Conservation (phyloP, 805 yeast species). For the Saccharomycopsis fodiens region DNA sequence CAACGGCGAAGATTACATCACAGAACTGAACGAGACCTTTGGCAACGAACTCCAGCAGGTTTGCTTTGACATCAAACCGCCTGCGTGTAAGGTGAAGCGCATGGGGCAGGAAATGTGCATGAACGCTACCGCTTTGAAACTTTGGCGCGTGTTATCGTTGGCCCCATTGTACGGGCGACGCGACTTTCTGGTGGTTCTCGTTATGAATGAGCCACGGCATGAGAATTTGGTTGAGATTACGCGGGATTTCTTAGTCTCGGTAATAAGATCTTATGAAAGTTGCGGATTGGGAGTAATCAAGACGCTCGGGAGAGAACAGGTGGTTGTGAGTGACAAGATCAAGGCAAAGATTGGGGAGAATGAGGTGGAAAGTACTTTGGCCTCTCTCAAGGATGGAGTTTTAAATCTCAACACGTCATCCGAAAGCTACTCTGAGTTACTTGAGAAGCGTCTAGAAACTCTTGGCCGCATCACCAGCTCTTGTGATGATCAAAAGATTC, state of each 20-base stretch:
- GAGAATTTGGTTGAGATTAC: slow-evolving; percentile 27
- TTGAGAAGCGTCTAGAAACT: slow-evolving; percentile 13
- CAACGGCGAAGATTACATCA: slow-evolving; percentile 3
- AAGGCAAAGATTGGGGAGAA: neutral
- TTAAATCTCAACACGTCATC: slow-evolving; percentile 6
- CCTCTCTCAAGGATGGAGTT: slow-evolving; percentile 4
- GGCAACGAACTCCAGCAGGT: slow-evolving; percentile 17
- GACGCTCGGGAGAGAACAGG: neutral
- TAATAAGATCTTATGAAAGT: slow-evolving; percentile 38
- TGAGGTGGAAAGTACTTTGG: slow-evolving; percentile 1
- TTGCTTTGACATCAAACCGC: slow-evolving; percentile 31
- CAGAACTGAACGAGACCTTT: neutral
- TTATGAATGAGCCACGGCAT: slow-evolving; percentile 27
- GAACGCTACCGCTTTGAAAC: slow-evolving; percentile 40
- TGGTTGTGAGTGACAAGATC: neutral
- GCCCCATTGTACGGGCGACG: slow-evolving; percentile 45
- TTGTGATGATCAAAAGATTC: slow-evolving; percentile 36
- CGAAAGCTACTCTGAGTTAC: slow-evolving; percentile 27
- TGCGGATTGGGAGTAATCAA: slow-evolving; percentile 37
- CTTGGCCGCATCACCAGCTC: slow-evolving; percentile 12
- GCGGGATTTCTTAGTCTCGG: slow-evolving; percentile 31
- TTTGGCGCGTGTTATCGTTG: slow-evolving; percentile 53
- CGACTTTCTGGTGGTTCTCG: slow-evolving; percentile 42
- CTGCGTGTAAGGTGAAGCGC: slow-evolving; percentile 30
- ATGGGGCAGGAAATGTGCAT: slow-evolving; percentile 35